Conservation (phyloP, 2,329 filamentous ascomycete species). For the Diaporthe amygdali region DNA sequence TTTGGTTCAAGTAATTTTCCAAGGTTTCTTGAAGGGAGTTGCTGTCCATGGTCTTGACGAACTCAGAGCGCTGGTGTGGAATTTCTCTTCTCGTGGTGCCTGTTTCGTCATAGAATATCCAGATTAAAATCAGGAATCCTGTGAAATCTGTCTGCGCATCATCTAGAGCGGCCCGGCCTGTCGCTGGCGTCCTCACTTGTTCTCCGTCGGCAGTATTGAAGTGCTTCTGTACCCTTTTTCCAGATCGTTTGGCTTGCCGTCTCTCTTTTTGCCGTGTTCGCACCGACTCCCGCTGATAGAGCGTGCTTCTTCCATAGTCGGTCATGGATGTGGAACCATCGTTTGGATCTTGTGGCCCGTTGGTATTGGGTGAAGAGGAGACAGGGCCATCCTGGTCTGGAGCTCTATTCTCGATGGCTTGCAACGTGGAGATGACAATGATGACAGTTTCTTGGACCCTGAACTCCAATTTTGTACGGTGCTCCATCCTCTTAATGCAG, state of each 20-base stretch:
- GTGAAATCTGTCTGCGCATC: background rate
- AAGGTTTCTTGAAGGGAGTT: background rate
- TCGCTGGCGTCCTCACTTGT: background rate
- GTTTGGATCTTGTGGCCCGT: background rate
- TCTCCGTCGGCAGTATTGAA: background rate
- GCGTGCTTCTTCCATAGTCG: background rate
- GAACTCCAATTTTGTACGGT: background rate
- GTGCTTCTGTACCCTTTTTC: background rate
- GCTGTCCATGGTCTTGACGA: background rate
- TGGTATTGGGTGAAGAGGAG: background rate
- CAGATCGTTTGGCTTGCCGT: background rate
- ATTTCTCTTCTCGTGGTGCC: background rate
- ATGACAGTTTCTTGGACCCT: background rate
- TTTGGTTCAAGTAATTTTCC: background rate
- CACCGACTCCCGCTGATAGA: background rate
- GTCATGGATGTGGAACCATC: background rate
- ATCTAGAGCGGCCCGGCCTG: background rate
- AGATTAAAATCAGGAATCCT: background rate
- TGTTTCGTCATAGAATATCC: background rate
- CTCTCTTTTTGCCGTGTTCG: background rate
- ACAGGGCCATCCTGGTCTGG: background rate
- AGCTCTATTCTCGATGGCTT: no score
- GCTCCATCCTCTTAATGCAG: slow-evolving; percentile 2
- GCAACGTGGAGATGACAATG: background rate
- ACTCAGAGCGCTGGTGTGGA: background rate